A percentile compares a stretch with the other conserved stretches of the same genome.
phyloP scores from a whole-genome alignment of 2,329 filamentous ascomycete species.

The Penicillium sp. region DNA sequence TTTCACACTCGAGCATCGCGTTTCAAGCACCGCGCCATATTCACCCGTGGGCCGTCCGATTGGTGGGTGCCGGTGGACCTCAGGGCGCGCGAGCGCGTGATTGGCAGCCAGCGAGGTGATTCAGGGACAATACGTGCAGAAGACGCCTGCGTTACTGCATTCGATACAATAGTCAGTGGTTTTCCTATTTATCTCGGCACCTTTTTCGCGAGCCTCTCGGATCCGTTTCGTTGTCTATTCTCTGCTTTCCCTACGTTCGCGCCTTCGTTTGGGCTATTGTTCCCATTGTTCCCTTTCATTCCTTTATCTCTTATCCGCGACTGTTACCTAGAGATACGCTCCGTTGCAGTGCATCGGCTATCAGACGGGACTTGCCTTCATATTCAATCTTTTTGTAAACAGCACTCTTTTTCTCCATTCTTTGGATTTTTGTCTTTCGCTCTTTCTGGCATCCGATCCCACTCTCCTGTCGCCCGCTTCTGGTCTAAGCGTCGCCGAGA shows the following conservation, averaged over 20 bases:
- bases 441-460: constrained; percentile 5
- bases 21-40: constrained; percentile 20
- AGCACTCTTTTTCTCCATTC: neutral
- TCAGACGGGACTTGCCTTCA: constrained; percentile 8
- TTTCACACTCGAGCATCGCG: constrained; percentile 21
- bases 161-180: constrained; percentile 1
- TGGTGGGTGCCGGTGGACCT: constrained; percentile 18
- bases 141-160: neutral
- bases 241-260: constrained; percentile 1
- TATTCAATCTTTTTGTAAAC: constrained; percentile 5
- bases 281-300: constrained; percentile 7
- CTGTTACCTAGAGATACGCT: constrained; percentile 3
- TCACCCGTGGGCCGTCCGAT: constrained; percentile 11
- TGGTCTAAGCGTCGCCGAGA: constrained; percentile 12
- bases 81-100: constrained; percentile 11
- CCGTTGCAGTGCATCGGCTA: constrained; percentile 1
- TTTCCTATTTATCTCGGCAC: neutral
- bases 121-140: constrained; percentile 4
- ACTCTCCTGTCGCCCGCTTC: constrained; percentile 11
- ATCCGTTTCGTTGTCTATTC: constrained; percentile 5
- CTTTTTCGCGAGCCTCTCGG: neutral
- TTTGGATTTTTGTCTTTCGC: constrained; percentile 10
- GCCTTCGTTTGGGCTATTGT: neutral
- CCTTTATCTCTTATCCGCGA: neutral
- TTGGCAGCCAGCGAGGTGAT: constrained; percentile 9